Evolutionary conservation across 2,329 filamentous ascomycete genomes (phyloP), one percentile per base, ranked within the genome.

Genomic region (Endoconidiophora polonica): DNA sequence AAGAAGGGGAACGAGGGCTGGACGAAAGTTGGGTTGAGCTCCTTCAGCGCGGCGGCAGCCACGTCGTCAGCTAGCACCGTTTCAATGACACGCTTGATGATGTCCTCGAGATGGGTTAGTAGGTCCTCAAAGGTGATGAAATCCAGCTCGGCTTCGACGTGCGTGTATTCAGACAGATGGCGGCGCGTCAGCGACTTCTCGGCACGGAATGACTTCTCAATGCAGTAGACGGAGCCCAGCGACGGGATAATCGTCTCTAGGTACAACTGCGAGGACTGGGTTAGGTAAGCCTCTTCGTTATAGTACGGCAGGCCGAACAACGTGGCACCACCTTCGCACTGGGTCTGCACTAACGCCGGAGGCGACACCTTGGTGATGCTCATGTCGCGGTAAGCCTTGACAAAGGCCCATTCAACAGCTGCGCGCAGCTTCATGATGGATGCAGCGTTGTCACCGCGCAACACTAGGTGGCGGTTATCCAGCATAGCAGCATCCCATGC

Each of bases 131-230:
- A 98, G 58, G 76, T 77, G 69, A 98, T 94, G 63, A 91, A 96
- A 70, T 96, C 91, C 54, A 98, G 74, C 66, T 98, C 91, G 53
- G 82, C 90, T 68, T 98, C 91, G 57, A 98, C 77, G 69, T 98
- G 91, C 1, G 88, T 94, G 71, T 95, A 98, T 68, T 98, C 91
- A 44, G 86, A 85, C 59, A 98, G 69, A 64, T 98, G 91, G 60
- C 91, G 85, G 55, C 91, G 83, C 46, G 91, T 98, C 52, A 96
- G 73, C 5, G 83, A 90, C 69, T 95, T 95, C 68, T 98, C 91
- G 12, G 91, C 91, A 55, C 91, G 88, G 81, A 98, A 98, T 2
- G 90, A 96, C 66, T 94, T 94, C 66, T 94, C 88, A 60, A 98
- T 90, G 63, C 90, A 96, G 75, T 93, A 98, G 48, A 95, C 87